Conservation (phyloP, 768 basidiomycete species). For the Lactarius hengduanensis region DNA sequence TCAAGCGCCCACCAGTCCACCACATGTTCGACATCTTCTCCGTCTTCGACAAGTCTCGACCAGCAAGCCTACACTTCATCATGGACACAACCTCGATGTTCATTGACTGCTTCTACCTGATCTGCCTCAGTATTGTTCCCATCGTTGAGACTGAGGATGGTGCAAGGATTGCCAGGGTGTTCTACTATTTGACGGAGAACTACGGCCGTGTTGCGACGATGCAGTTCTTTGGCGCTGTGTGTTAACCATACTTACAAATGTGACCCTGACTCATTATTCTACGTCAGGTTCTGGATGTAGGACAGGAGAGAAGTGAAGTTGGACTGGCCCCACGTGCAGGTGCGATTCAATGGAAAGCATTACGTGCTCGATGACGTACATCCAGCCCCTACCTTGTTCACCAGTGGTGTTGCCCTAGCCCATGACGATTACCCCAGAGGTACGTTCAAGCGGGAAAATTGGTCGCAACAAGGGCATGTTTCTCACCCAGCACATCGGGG, state of each 20-base stretch:
- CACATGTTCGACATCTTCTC: conserved; percentile 84
- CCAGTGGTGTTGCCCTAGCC: too few species aligned
- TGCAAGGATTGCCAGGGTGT: conserved; percentile 39
- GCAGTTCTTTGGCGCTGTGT: conserved; percentile 11
- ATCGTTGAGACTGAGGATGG: conserved; percentile 52
- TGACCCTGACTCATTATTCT: neutral
- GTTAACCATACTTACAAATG: neutral
- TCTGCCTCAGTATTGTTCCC: conserved; percentile 87
- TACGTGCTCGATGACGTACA: conserved; percentile 20
- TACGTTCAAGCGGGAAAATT: too few species aligned
- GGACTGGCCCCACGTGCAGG: conserved; percentile 17
- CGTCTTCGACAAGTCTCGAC: conserved; percentile 75
- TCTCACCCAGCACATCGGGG: too few species aligned
- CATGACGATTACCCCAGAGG: too few species aligned
- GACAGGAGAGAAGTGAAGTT: neutral
- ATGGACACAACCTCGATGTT: conserved; percentile 62
- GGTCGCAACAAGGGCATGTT: too few species aligned
- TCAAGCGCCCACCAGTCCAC: conserved; percentile 64
- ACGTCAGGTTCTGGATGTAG: conserved; percentile 5
- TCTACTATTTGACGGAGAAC: conserved; percentile 16
- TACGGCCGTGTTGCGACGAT: conserved; percentile 12
- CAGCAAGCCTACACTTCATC: conserved; percentile 59
- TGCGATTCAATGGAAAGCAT: conserved; percentile 41
- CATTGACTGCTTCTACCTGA: conserved; percentile 68
- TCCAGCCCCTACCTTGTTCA: neutral